phyloP scores from a whole-genome alignment of 768 basidiomycete genomes.

The Jaapia argillacea region DNA sequence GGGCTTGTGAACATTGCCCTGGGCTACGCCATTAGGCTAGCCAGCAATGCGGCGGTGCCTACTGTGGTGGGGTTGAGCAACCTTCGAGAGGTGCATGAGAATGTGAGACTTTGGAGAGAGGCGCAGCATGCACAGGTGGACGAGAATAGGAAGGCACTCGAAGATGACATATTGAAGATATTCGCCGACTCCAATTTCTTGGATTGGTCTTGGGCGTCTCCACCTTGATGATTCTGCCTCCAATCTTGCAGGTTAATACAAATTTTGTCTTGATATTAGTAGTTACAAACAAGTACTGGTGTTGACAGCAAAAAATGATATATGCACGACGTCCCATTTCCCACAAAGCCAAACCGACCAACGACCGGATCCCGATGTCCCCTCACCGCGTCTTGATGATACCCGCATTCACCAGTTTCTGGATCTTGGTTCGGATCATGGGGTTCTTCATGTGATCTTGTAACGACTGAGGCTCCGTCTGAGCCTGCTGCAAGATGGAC shows the following conservation, averaged over 20 bases:
- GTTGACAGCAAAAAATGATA: constrained; percentile 4
- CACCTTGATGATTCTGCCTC: too few relatives aligned
- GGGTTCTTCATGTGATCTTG: constrained; percentile 98
- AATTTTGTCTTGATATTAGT: too few relatives aligned
- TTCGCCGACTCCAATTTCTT: constrained; percentile 43
- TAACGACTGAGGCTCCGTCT: constrained; percentile 77
- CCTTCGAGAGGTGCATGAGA: constrained; percentile 67
- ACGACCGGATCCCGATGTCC: background rate
- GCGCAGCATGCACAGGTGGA: constrained; percentile 29
- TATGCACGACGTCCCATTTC: background rate
- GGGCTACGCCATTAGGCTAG: constrained; percentile 53
- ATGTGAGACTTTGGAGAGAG: constrained; percentile 57
- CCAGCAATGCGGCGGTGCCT: constrained; percentile 37
- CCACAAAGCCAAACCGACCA: background rate
- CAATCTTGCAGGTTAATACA: too few relatives aligned
- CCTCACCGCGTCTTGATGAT: constrained; percentile 79
- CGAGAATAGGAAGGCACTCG: constrained; percentile 29
- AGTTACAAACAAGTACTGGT: background rate
- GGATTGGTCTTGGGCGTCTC: constrained; percentile 71
- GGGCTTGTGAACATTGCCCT: constrained; percentile 60
- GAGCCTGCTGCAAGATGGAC: constrained; percentile 89
- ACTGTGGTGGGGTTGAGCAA: constrained; percentile 66
- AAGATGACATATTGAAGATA: constrained; percentile 29
- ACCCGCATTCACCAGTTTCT: constrained; percentile 86
- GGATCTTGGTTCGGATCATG: constrained; percentile 66